A percentile compares a stretch with the other conserved stretches of the same genome.
Evolutionary conservation across 2,329 filamentous ascomycete genomes (phyloP).

Genomic region (Fusarium staphyleae): DNA sequence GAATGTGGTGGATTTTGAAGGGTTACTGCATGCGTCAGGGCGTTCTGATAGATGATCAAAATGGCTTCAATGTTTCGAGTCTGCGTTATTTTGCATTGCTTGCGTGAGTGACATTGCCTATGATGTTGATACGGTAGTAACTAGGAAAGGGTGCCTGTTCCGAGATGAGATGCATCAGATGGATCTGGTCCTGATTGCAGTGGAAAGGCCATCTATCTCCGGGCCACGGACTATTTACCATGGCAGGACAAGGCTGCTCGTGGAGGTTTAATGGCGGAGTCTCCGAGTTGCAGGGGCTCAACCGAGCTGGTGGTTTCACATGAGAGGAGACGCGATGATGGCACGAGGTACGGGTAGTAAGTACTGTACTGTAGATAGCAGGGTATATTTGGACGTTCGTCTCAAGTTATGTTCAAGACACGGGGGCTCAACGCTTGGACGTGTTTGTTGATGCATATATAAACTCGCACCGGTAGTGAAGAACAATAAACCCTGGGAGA

Average conservation of each 20-base stretch:
- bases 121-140: too few relatives aligned
- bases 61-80: constrained; percentile 28
- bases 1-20: constrained; percentile 35
- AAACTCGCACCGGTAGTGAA: too few relatives aligned
- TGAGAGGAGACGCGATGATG: constrained; percentile 18
- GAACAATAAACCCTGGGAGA: too few relatives aligned
- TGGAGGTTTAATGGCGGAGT: constrained; percentile 6
- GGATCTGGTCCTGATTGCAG: constrained; percentile 3
- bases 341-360: too few relatives aligned
- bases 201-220: not conserved
- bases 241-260: not conserved
- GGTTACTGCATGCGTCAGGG: constrained; percentile 39
- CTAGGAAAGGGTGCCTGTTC: too few relatives aligned
- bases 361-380: too few relatives aligned
- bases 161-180: not conserved
- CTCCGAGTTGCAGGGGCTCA: constrained; percentile 15
- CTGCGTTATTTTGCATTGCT: too few relatives aligned
- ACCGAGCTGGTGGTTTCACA: constrained; percentile 35
- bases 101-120: too few relatives aligned
- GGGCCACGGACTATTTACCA: constrained; percentile 24
- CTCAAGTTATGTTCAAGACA: too few relatives aligned
- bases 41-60: constrained; percentile 42
- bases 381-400: too few relatives aligned
- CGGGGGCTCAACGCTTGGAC: too few relatives aligned
- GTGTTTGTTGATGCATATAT: too few relatives aligned